Base-by-base conservation (phyloP, 2,329 filamentous ascomycete species). In the Aspergillus glaucus region DNA sequence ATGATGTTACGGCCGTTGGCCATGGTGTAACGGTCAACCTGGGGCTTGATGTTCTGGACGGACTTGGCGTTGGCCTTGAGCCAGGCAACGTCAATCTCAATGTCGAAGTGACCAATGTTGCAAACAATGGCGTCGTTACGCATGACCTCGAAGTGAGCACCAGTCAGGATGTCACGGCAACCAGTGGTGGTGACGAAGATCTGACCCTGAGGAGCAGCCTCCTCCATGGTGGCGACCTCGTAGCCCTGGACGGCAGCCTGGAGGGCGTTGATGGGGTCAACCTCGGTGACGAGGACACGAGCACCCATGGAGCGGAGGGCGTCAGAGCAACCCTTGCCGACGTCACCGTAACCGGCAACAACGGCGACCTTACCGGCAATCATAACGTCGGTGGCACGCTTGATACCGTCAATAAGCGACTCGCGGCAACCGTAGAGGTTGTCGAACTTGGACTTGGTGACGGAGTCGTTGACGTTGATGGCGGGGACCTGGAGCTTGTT, bases 361-460 rank as follows among this genome's bases (percentile, higher is more conserved):
- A 97, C 91, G 60, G 88, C 90, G 67, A 96, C 84, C 87, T 98
- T 97, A 75, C 93, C 93, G 69, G 93, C 93, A 81, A 97, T 92
- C 93, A 98, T 98, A 76, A 97, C 93, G 80, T 98, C 92, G 75
- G 93, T 98, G 65, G 93, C 92, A 79, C 92, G 92, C 88, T 97
- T 98, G 85, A 98, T 97, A 74, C 93, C 93, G 75, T 98, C 93
- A 68, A 98, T 85, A 65, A 98, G 87, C 57, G 92, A 96, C 81
- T 97, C 93, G 73, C 90, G 86, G 89, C 93, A 97, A 70, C 93
- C 92, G 84, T 97, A 98, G 60, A 97, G 79, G 86, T 98, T 98
- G 84, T 97, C 93, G 74, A 98, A 98, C 84, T 98, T 98, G 78
- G 90, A 95, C 86, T 97, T 98, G 76, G 93, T 98, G 71, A 98